Percentiles rank a stretch among this genome's conserved stretches.
Conservation (phyloP, 2,329 filamentous ascomycete genomes). For the Penicillium sp. region DNA sequence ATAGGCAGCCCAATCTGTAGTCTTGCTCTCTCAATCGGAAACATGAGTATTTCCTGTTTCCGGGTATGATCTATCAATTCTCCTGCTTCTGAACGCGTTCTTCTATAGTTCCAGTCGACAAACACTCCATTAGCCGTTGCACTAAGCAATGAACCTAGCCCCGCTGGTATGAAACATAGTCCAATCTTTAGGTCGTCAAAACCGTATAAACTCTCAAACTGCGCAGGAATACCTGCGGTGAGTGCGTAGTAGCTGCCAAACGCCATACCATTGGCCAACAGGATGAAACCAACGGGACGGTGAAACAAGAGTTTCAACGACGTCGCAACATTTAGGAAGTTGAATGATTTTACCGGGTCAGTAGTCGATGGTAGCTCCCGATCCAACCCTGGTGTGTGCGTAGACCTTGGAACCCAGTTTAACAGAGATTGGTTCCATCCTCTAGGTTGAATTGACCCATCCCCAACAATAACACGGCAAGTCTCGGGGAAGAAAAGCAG, state of each 20-base stretch:
- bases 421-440: slow-evolving; percentile 30
- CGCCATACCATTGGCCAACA: slow-evolving; percentile 37
- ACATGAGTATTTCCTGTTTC: slow-evolving; percentile 48
- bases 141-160: slow-evolving; percentile 24
- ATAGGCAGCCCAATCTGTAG: slow-evolving; percentile 32
- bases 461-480: slow-evolving; percentile 30
- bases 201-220: slow-evolving; percentile 41
- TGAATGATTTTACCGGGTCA: neutral
- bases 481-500: slow-evolving; percentile 35
- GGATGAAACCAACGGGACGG: slow-evolving; percentile 28
- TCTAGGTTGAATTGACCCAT: slow-evolving; percentile 27
- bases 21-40: slow-evolving; percentile 44
- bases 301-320: slow-evolving; percentile 31
- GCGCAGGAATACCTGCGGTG: slow-evolving; percentile 41
- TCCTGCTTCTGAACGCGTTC: slow-evolving; percentile 48
- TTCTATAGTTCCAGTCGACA: slow-evolving; percentile 66
- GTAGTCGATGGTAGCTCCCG: too few relatives aligned
- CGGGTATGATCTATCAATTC: slow-evolving; percentile 57
- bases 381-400: neutral
- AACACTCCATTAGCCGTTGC: slow-evolving; percentile 23
- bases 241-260: slow-evolving; percentile 46
- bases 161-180: slow-evolving; percentile 30
- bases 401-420: slow-evolving; percentile 1
- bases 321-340: slow-evolving; percentile 29
- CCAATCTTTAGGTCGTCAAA: slow-evolving; percentile 43